These are phyloP conservation scores for Aspergillus sp. DNA, from an alignment of 2,329 filamentous ascomycete genomes.

Conservation along the genomic window DNA sequence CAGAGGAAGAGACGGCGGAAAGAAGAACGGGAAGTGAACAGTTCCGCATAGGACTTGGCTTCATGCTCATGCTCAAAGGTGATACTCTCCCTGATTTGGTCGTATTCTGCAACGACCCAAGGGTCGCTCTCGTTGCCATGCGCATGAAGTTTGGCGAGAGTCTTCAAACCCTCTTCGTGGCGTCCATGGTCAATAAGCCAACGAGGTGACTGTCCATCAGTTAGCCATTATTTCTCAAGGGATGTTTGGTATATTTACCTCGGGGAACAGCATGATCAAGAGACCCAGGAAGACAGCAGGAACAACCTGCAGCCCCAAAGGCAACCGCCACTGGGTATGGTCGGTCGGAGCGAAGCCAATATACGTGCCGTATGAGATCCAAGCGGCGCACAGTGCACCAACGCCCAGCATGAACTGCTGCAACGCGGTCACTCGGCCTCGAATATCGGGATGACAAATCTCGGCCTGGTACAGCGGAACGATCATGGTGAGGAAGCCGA, in stretches of 20 bases:
- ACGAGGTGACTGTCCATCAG: conserved; percentile 50
- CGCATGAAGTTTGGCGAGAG: conserved; percentile 68
- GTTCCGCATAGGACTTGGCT: conserved; percentile 68
- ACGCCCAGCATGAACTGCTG: conserved; percentile 84
- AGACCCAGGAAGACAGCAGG: conserved; percentile 64
- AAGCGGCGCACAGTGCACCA: conserved; percentile 68
- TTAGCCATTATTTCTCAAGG: conserved; percentile 3
- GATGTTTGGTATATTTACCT: conserved; percentile 36
- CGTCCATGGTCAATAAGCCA: conserved; percentile 74
- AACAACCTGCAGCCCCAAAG: conserved; percentile 68
- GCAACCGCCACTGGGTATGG: conserved; percentile 60
- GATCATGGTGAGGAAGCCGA: conserved; percentile 63
- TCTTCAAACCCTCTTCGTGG: conserved; percentile 63
- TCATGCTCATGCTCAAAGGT: conserved; percentile 65
- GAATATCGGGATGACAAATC: conserved; percentile 73
- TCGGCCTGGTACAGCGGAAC: conserved; percentile 76
- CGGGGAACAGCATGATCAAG: conserved; percentile 71
- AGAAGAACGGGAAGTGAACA: conserved; percentile 64
- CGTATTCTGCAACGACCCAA: conserved; percentile 71
- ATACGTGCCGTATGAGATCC: conserved; percentile 68
- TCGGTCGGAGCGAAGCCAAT: conserved; percentile 48
- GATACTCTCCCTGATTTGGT: conserved; percentile 68
- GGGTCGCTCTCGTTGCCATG: conserved; percentile 64
- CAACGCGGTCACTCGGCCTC: conserved; percentile 70
- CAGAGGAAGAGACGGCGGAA: conserved; percentile 72